Conservation (phyloP, 148 eudicot species). For the Amaranthus cruentus region DNA sequence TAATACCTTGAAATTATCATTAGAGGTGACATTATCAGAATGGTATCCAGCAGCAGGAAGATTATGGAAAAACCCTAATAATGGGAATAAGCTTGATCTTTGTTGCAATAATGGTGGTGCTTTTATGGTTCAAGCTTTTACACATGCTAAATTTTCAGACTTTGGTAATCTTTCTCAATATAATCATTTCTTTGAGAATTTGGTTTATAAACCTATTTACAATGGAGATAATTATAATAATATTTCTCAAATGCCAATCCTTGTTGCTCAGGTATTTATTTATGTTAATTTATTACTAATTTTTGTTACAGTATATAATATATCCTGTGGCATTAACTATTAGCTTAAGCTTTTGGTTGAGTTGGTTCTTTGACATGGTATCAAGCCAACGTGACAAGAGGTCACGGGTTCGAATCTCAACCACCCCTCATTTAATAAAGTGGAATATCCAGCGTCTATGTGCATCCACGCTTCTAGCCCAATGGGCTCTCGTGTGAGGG, state of each 20-base stretch:
- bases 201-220: constrained; percentile 31
- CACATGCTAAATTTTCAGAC: constrained; percentile 20
- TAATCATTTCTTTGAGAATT: constrained; percentile 27
- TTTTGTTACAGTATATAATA: not conserved
- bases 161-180: constrained; percentile 24
- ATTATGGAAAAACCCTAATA: constrained; percentile 28
- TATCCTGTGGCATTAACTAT: too few species aligned
- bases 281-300: not conserved
- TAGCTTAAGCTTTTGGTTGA: too few species aligned
- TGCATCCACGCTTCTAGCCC: too few species aligned
- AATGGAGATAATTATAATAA: constrained; percentile 1
- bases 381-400: too few species aligned
- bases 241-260: constrained; percentile 28
- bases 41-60: constrained; percentile 32
- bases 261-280: constrained; percentile 30
- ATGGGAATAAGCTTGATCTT: constrained; percentile 32
- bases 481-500: too few species aligned
- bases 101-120: constrained; percentile 38
- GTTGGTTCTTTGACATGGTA: too few species aligned
- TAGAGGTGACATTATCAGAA: constrained; percentile 29
- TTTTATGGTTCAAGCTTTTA: constrained; percentile 29
- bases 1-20: constrained; percentile 16
- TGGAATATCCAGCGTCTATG: too few species aligned
- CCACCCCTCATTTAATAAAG: too few species aligned
- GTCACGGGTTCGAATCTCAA: too few species aligned